Evolutionary conservation across 768 basidiomycete species (phyloP).

Genomic region (Dentipellis fragilis): DNA sequence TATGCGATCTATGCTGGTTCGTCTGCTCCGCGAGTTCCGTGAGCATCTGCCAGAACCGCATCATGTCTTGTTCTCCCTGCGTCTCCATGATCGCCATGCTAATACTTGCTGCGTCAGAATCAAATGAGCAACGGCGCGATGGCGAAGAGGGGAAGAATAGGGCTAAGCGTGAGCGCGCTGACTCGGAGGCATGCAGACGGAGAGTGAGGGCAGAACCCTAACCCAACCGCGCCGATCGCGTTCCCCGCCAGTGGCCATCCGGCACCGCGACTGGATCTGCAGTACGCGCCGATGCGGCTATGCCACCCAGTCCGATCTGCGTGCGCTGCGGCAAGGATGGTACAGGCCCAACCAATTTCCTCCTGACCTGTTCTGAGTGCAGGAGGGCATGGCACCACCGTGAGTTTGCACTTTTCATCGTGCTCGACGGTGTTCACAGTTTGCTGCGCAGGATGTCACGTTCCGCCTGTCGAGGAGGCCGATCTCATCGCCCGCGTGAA

Average conservation of each 20-base stretch:
- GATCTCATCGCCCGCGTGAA: neutral
- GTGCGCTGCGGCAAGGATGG: conserved; percentile 18
- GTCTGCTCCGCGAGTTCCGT: conserved; percentile 80
- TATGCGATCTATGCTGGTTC: conserved; percentile 63
- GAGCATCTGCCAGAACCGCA: conserved; percentile 56
- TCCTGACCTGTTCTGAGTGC: conserved; percentile 25
- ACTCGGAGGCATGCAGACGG: no score
- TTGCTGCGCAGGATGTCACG: conserved; percentile 1
- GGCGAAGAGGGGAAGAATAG: neutral
- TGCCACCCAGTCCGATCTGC: conserved; percentile 9
- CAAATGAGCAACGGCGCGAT: neutral
- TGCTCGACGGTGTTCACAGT: neutral
- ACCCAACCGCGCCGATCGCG: neutral
- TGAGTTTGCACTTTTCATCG: neutral
- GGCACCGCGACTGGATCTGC: conserved; percentile 6
- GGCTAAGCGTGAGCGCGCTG: no score
- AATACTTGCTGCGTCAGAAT: neutral
- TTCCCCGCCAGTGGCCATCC: neutral
- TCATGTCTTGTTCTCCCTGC: conserved; percentile 45
- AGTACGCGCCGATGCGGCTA: neutral
- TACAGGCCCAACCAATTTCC: conserved; percentile 21
- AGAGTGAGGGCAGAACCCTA: neutral
- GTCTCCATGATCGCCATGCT: conserved; percentile 47
- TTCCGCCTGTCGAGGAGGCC: neutral
- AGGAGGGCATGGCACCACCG: conserved; percentile 10